These are phyloP conservation scores for Aspergillus pseudotamarii DNA, from an alignment of 2,329 filamentous ascomycete species.

Conservation along the genomic window DNA sequence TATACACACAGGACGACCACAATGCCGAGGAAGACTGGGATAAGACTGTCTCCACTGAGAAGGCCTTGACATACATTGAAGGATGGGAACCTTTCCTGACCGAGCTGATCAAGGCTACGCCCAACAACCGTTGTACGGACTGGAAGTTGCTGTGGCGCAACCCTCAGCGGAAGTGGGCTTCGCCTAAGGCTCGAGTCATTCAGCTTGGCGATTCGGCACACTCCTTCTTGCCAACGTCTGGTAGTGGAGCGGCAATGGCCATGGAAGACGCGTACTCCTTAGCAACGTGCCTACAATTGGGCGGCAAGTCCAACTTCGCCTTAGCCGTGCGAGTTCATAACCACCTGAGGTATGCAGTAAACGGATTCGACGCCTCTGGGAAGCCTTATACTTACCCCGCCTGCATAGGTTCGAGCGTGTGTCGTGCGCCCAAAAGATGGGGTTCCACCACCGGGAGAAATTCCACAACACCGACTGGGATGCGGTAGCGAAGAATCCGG, in stretches of 20 bases:
- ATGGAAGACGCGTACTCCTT: slow-evolving; percentile 13
- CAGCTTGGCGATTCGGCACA: slow-evolving; percentile 10
- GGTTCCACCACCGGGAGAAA: slow-evolving; percentile 45
- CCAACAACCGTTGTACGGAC: neutral
- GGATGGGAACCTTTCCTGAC: neutral
- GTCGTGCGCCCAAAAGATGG: slow-evolving; percentile 53
- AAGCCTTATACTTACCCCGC: neutral
- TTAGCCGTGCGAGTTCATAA: slow-evolving; percentile 20
- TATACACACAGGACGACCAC: neutral
- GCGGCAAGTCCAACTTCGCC: slow-evolving; percentile 40
- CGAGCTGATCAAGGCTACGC: neutral
- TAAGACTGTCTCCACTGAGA: neutral
- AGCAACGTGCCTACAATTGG: slow-evolving; percentile 39
- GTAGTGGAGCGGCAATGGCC: slow-evolving; percentile 5
- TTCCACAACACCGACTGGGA: slow-evolving; percentile 14
- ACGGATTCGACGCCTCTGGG: fast-evolving
- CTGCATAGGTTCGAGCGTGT: slow-evolving; percentile 37
- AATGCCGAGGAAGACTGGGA: neutral
- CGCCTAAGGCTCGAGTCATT: slow-evolving; percentile 4
- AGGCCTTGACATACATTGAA: neutral
- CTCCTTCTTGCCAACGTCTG: slow-evolving; percentile 5
- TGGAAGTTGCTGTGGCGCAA: neutral
- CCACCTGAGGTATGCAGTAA: slow-evolving; percentile 33
- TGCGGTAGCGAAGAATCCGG: slow-evolving; percentile 10
- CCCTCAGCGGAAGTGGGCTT: neutral